Percentiles rank a stretch among this genome's conserved stretches.
Conservation (phyloP, 2,329 filamentous ascomycete genomes). For the Chaetomiaceae sp. region DNA sequence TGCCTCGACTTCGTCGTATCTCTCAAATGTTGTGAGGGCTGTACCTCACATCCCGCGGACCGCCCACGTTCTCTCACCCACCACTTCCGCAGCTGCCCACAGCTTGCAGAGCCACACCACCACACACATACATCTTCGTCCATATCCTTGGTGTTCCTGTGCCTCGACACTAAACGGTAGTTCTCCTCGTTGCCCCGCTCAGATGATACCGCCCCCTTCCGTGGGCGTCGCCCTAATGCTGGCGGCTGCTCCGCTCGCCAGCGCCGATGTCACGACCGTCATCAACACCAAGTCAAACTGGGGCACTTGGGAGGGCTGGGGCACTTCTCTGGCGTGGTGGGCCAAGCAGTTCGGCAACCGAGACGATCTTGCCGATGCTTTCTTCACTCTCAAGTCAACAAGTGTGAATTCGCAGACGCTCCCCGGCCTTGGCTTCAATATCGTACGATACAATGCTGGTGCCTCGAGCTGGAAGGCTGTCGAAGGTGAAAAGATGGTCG, state of each 20-base stretch:
- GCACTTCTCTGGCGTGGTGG: constrained; percentile 2
- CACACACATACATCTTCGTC: no score
- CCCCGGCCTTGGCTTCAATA: constrained; percentile 1
- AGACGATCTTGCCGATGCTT: not conserved
- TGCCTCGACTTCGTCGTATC: no score
- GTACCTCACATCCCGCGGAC: no score
- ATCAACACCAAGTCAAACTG: not conserved
- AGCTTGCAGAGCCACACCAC: no score
- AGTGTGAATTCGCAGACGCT: not conserved
- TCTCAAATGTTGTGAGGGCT: no score
- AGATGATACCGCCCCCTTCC: no score
- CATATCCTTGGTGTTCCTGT: no score
- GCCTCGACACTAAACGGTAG: no score
- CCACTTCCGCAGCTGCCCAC: no score
- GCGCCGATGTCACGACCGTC: not conserved
- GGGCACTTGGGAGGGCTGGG: constrained; percentile 3
- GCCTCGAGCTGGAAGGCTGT: not conserved
- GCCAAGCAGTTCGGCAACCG: not conserved
- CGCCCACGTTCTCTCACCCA: no score
- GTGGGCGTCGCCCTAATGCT: not conserved
- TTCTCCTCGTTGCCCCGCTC: no score
- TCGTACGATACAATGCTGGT: not conserved
- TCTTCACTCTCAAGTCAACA: not conserved
- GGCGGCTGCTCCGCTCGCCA: not conserved
- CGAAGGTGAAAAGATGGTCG: not conserved